These are phyloP conservation scores for Sphenostylis stenocarpa DNA, from an alignment of 306 rosid genomes.

Conservation along the genomic window DNA sequence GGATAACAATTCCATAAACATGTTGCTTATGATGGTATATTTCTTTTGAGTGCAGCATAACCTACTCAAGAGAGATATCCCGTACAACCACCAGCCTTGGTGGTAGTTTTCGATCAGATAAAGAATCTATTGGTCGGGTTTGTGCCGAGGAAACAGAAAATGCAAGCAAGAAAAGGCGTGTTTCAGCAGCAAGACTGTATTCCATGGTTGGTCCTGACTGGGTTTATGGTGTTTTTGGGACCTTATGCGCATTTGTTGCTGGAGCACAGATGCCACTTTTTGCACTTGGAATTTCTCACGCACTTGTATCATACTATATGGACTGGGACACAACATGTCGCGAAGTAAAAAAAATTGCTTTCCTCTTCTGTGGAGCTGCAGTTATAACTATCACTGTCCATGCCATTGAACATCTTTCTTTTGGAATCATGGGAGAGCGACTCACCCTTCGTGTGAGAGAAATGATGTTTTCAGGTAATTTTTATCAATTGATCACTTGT, in stretches of 20 bases:
- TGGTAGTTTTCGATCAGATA: slow-evolving; percentile 88
- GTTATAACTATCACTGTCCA: slow-evolving; percentile 72
- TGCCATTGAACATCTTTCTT: slow-evolving; percentile 81
- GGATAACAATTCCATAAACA: neutral
- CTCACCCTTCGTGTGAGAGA: slow-evolving; percentile 92
- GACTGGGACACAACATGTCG: slow-evolving; percentile 88
- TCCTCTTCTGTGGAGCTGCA: slow-evolving; percentile 75
- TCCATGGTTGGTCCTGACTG: slow-evolving; percentile 91
- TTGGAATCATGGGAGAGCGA: slow-evolving; percentile 95
- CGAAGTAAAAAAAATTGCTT: slow-evolving; percentile 67
- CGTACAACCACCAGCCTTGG: slow-evolving; percentile 69
- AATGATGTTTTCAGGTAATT: slow-evolving; percentile 80
- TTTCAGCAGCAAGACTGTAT: slow-evolving; percentile 66
- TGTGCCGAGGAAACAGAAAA: slow-evolving; percentile 61
- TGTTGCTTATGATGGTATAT: slow-evolving; percentile 5
- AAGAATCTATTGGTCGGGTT: slow-evolving; percentile 63
- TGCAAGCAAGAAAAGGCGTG: slow-evolving; percentile 42
- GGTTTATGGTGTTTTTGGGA: slow-evolving; percentile 76
- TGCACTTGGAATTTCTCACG: slow-evolving; percentile 93
- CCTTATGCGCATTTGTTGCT: slow-evolving; percentile 74
- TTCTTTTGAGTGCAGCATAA: slow-evolving; percentile 48
- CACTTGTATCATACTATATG: slow-evolving; percentile 93
- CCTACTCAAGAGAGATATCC: slow-evolving; percentile 71
- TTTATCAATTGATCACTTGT: slow-evolving; percentile 1
- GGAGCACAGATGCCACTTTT: slow-evolving; percentile 98